Evolutionary conservation across 2,329 filamentous ascomycete genomes (phyloP), one percentile per base, ranked within the genome.

Genomic region (Aspergillus luchuensis): DNA sequence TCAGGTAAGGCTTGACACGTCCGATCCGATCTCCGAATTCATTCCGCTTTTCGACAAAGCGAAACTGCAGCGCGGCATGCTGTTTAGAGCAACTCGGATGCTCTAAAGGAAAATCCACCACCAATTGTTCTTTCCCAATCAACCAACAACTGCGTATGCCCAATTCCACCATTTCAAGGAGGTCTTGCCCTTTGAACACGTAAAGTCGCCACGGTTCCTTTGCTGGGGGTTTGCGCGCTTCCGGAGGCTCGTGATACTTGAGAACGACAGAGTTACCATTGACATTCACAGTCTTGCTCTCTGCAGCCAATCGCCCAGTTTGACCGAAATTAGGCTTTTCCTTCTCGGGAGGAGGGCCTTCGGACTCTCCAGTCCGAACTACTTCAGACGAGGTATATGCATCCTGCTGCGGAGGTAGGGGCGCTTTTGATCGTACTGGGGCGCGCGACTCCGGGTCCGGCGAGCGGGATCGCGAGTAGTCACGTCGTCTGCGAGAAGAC

Each of bases 1-100:
- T 91, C 8, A 98, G 75, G 78, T 98, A 99, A 0, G 93, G 93
- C 78, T 87, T 89, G 49, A 93, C 90, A 63, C 82, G 89, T 21
- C 91, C 91, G 60, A 89, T 83, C 72, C 88, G 90, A 73, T 97
- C 93, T 21, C 92, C 93, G 73, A 86, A 96, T 77, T 97, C 92
- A 68, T 96, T 92, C 63, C 86, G 86, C 77, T 89, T 92, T 71
- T 92, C 90, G 19, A 90, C 86, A 72, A 92, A 89, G 39, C 95
- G 87, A 71, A 99, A 99, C 74, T 99, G 95, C 47, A 99, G 85
- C 8, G 93, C 95, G 0, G 94, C 94, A 75, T 99, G 95, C 78
- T 99, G 95, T 76, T 96, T 96, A 74, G 92, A 96, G 71, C 92
- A 88, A 76, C 92, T 97, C 0, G 93, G 92, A 73, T 99, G 94